These are phyloP conservation scores for Dimocarpus longan DNA, from an alignment of 345 rosid genomes.

Conservation along the genomic window DNA sequence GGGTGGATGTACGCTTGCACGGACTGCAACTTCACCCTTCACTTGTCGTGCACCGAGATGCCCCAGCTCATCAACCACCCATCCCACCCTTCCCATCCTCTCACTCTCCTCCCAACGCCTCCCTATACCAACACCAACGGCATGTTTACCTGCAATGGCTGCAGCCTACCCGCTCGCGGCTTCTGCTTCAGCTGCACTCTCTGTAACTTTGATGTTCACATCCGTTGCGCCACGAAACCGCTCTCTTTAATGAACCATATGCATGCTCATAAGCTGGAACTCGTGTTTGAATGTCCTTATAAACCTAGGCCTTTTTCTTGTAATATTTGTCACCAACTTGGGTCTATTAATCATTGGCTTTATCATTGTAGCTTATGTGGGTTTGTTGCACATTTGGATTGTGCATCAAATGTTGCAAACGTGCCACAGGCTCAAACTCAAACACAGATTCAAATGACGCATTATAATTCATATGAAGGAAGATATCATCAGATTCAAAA, in stretches of 20 bases:
- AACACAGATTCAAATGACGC: not conserved
- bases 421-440: conserved; percentile 25
- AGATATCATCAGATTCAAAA: not conserved
- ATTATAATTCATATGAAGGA: not conserved
- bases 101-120: conserved; percentile 49
- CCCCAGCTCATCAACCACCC: conserved; percentile 59
- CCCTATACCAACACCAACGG: conserved; percentile 48
- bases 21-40: conserved; percentile 61
- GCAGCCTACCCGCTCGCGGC: conserved; percentile 47
- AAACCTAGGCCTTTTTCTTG: conserved; percentile 52
- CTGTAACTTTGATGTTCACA: conserved; percentile 57
- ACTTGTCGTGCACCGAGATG: conserved; percentile 54
- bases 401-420: conserved; percentile 23
- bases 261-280: conserved; percentile 52
- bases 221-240: conserved; percentile 52
- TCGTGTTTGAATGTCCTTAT: conserved; percentile 54
- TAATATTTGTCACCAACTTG: conserved; percentile 48
- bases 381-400: conserved; percentile 63
- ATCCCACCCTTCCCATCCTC: conserved; percentile 49
- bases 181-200: conserved; percentile 60
- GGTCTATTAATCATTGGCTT: conserved; percentile 55
- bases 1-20: conserved; percentile 52
- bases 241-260: conserved; percentile 33
- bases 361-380: conserved; percentile 54
- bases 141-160: conserved; percentile 55